phyloP scores from a whole-genome alignment of 306 rosid species.

The Boehmeria nivea region DNA sequence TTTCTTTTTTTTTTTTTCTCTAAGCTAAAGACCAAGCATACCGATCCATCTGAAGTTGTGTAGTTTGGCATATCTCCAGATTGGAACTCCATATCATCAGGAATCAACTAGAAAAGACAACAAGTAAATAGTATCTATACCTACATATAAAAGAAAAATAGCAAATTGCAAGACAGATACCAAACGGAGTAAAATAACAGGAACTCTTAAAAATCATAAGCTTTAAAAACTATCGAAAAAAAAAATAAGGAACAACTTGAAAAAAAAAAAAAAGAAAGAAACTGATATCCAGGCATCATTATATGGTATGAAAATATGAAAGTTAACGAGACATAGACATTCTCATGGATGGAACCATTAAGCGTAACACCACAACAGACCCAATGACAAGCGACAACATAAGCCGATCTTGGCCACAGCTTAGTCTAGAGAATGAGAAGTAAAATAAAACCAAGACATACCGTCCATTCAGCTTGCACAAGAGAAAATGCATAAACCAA shows the following conservation, averaged over 20 bases:
- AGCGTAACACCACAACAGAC: background rate
- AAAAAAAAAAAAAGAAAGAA: too few relatives aligned
- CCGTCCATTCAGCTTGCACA: background rate
- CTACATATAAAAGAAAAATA: too few relatives aligned
- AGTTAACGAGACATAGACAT: too few relatives aligned
- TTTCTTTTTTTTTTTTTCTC: too few relatives aligned
- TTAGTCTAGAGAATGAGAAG: too few relatives aligned
- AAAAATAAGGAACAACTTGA: background rate
- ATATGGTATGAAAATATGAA: too few relatives aligned
- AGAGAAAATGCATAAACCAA: background rate
- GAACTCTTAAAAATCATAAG: background rate
- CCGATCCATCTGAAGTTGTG: constrained; percentile 97
- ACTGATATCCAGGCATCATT: too few relatives aligned
- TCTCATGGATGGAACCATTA: background rate
- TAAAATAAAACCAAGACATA: background rate
- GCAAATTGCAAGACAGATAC: too few relatives aligned
- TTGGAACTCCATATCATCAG: constrained; percentile 98
- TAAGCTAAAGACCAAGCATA: constrained; percentile 34
- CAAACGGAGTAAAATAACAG: too few relatives aligned
- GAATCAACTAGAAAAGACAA: constrained; percentile 65
- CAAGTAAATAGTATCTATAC: too few relatives aligned
- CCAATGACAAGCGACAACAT: too few relatives aligned
- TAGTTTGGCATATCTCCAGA: constrained; percentile 92
- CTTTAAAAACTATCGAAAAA: background rate
- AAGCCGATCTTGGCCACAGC: too few relatives aligned